A percentile compares a stretch with the other conserved stretches of the same genome.
Conservation (phyloP, 371 early-diverging fungal species). For the Mucor racemosus region DNA sequence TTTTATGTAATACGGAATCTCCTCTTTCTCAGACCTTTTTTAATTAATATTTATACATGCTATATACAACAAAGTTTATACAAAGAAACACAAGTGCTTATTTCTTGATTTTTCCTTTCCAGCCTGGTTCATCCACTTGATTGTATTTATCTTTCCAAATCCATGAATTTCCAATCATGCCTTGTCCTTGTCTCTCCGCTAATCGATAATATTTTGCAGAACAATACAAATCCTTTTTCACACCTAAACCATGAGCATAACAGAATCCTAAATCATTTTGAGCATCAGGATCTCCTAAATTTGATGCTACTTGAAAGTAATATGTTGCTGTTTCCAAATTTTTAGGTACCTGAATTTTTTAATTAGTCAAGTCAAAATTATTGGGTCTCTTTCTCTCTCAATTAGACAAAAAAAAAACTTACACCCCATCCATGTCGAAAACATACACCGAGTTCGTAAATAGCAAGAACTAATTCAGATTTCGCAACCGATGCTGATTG, state of each 20-base stretch:
- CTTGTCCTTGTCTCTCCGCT: constrained; percentile 82
- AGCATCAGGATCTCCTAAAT: constrained; percentile 90
- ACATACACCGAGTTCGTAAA: constrained; percentile 83
- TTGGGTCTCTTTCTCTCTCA: not conserved
- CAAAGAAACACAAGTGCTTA: not conserved
- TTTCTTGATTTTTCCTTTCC: constrained; percentile 18
- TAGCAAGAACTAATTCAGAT: constrained; percentile 73
- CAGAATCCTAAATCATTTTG: constrained; percentile 85
- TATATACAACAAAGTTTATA: not conserved
- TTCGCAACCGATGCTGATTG: constrained; percentile 41
- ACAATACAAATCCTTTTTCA: constrained; percentile 77
- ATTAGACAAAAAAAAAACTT: not conserved
- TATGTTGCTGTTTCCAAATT: constrained; percentile 80
- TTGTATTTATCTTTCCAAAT: constrained; percentile 88
- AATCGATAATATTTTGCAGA: constrained; percentile 88
- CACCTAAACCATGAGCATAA: constrained; percentile 81
- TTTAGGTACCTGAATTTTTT: constrained; percentile 59
- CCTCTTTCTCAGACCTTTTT: not conserved
- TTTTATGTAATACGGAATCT: not conserved
- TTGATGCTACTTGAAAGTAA: constrained; percentile 87
- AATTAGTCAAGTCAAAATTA: not conserved
- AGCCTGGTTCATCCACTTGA: constrained; percentile 22
- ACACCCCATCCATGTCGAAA: constrained; percentile 95
- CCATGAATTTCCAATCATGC: constrained; percentile 92
- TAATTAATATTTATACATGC: not conserved